Percentiles rank a stretch among this genome's conserved stretches.
phyloP scores from a whole-genome alignment of 441 rosid genomes.

The Euphorbia celastroides region DNA sequence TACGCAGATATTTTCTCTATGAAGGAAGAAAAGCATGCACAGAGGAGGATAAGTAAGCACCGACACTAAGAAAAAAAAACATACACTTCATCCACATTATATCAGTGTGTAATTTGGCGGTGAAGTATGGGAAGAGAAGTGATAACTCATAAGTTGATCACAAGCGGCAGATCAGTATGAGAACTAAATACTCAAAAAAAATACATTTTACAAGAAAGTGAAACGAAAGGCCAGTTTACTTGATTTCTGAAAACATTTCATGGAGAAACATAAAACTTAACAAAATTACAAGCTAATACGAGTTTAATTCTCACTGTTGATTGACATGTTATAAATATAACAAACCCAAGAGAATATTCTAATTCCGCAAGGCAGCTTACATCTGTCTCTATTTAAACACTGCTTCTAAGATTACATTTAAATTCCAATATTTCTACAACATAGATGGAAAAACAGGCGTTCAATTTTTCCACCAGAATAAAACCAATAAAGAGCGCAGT shows the following conservation, averaged over 20 bases:
- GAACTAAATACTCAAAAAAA: neutral
- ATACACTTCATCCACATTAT: neutral
- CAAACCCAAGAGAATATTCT: neutral
- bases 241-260: neutral
- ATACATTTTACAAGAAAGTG: neutral
- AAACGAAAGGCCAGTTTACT: neutral
- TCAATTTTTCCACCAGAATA: neutral
- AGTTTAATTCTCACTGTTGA: neutral
- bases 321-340: neutral
- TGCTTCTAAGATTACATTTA: neutral
- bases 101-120: neutral
- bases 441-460: neutral
- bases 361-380: neutral
- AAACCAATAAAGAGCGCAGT: neutral
- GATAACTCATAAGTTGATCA: neutral
- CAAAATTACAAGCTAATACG: neutral
- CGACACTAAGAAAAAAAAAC: neutral
- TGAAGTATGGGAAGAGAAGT: neutral
- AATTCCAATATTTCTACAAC: neutral
- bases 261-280: neutral
- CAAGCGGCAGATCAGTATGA: neutral
- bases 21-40: neutral
- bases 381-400: neutral
- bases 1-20: neutral
- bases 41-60: neutral